phyloP scores from a whole-genome alignment of 345 rosid species.

The Eucalyptus pauciflora region DNA sequence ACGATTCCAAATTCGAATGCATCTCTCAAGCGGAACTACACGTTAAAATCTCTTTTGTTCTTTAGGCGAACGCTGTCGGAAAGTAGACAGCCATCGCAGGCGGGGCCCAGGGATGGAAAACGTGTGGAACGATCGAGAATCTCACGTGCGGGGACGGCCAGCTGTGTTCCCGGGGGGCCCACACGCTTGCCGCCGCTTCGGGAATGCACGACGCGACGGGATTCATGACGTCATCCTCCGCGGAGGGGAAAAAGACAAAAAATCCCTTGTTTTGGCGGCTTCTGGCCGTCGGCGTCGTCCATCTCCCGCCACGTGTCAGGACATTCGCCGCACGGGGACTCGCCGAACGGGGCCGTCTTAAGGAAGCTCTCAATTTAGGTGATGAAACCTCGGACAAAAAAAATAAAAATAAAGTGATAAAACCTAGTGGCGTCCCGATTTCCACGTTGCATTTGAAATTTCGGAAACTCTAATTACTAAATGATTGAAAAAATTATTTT shows the following conservation, averaged over 20 bases:
- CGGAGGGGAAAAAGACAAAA: not conserved
- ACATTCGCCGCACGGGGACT: not conserved
- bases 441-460: not conserved
- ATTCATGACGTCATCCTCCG: not conserved
- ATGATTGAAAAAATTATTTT: accelerated
- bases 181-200: not conserved
- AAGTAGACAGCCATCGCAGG: not conserved
- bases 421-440: not conserved
- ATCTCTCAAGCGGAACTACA: not conserved
- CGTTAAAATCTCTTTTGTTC: not conserved
- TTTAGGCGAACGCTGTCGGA: not conserved
- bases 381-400: too few species aligned
- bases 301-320: not conserved
- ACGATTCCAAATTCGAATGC: not conserved
- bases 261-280: not conserved
- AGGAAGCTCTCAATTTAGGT: not conserved
- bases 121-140: not conserved
- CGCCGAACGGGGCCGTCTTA: not conserved
- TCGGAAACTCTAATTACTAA: accelerated
- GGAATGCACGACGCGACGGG: not conserved
- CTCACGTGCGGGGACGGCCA: not conserved
- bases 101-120: not conserved
- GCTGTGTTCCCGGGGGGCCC: not conserved
- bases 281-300: not conserved
- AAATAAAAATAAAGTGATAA: not conserved